A percentile compares a stretch with the other conserved stretches of the same genome.
These are phyloP conservation scores for Huntiella abstrusa DNA, from an alignment of 2,329 filamentous ascomycete genomes.

Conservation along the genomic window DNA sequence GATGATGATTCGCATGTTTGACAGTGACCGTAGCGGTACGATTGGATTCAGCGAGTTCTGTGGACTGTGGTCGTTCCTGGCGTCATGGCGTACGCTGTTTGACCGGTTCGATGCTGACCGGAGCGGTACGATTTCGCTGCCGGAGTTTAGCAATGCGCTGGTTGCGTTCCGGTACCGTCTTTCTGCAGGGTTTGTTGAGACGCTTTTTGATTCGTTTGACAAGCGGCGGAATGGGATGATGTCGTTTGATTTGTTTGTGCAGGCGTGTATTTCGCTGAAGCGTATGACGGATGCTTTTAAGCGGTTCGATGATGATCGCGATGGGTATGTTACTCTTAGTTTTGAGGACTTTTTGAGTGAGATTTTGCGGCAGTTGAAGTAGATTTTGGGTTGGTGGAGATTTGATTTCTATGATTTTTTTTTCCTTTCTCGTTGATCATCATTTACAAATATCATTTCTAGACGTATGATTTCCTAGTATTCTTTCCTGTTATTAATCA, in stretches of 20 bases:
- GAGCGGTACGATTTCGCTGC: slow-evolving; percentile 67
- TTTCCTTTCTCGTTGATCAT: background rate
- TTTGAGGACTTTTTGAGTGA: slow-evolving; percentile 67
- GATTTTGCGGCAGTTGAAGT: slow-evolving; percentile 43
- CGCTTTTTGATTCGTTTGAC: slow-evolving; percentile 80
- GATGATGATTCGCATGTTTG: slow-evolving; percentile 99
- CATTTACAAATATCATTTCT: too few species aligned
- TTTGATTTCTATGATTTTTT: background rate
- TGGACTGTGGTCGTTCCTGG: slow-evolving; percentile 87
- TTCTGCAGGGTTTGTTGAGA: slow-evolving; percentile 61
- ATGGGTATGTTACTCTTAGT: slow-evolving; percentile 74
- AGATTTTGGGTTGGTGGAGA: slow-evolving; percentile 8
- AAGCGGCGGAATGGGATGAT: slow-evolving; percentile 51
- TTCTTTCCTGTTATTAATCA: too few species aligned
- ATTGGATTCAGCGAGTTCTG: slow-evolving; percentile 96
- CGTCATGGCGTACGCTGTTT: slow-evolving; percentile 84
- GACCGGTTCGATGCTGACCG: slow-evolving; percentile 85
- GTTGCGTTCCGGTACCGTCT: slow-evolving; percentile 87
- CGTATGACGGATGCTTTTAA: slow-evolving; percentile 99
- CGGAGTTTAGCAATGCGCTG: slow-evolving; percentile 79
- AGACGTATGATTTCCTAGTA: too few species aligned
- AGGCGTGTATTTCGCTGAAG: slow-evolving; percentile 91
- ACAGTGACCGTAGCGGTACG: slow-evolving; percentile 70
- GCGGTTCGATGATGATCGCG: slow-evolving; percentile 91
- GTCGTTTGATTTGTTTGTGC: slow-evolving; percentile 93